Evolutionary conservation across 345 rosid genomes (phyloP).

Genomic region (Eucalyptus fibrosa): DNA sequence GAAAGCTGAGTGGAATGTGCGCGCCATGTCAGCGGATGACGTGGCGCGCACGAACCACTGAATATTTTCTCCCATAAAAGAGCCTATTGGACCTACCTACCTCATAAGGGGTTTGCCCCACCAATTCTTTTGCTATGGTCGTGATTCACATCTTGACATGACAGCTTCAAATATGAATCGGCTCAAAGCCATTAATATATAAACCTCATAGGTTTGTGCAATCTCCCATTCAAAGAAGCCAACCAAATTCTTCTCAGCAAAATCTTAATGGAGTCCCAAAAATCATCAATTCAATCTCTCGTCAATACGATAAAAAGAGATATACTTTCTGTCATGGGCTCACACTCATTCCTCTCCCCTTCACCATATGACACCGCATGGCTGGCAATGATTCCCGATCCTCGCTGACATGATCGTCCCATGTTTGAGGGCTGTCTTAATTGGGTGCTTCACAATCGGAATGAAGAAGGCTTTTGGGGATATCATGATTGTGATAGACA

Average conservation of each 20-base stretch:
- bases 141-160: not conserved
- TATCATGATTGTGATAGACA: slow-evolving; percentile 5
- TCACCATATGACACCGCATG: slow-evolving; percentile 54
- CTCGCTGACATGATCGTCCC: slow-evolving; percentile 4
- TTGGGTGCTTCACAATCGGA: not conserved
- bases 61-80: no score
- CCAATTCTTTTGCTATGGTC: no score
- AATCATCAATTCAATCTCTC: not conserved
- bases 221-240: not conserved
- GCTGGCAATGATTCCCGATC: slow-evolving; percentile 41
- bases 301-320: not conserved
- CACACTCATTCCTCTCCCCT: slow-evolving; percentile 18
- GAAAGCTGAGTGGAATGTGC: no score
- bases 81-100: no score
- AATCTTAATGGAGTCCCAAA: not conserved
- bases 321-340: not conserved
- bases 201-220: not conserved
- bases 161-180: no score
- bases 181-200: no score
- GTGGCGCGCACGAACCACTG: no score
- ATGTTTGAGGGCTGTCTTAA: slow-evolving; percentile 27
- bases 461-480: slow-evolving; percentile 39
- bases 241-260: not conserved
- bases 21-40: no score
- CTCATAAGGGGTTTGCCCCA: no score